Percentiles rank a stretch among this genome's conserved stretches.
phyloP scores from a whole-genome alignment of 1,139 yeast genomes.

The Chernovozyma aurita region DNA sequence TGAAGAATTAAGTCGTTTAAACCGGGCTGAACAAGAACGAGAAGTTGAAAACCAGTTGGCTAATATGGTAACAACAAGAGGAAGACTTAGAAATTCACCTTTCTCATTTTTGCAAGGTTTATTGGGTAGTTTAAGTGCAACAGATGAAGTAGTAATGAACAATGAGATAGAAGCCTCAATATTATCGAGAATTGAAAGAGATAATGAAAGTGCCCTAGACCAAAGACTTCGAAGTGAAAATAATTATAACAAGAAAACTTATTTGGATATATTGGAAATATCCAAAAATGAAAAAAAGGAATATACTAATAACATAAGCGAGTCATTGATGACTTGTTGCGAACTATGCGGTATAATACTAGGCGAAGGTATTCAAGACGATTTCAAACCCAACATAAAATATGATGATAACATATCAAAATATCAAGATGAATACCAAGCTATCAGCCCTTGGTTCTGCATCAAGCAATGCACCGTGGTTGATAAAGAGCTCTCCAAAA shows the following conservation, averaged over 20 bases:
- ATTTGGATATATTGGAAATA: conserved; percentile 25
- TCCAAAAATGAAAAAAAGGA: conserved; percentile 21
- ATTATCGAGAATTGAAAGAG: conserved; percentile 39
- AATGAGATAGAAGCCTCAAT: conserved; percentile 27
- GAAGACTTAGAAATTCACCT: conserved; percentile 4
- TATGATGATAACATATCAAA: conserved; percentile 24
- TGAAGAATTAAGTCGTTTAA: conserved; percentile 2
- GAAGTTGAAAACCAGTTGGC: conserved; percentile 1
- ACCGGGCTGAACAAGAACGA: not conserved
- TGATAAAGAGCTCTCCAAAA: conserved; percentile 60
- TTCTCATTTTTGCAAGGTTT: conserved; percentile 4
- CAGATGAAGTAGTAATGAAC: conserved; percentile 3
- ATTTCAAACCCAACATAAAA: conserved; percentile 32
- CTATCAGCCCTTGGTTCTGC: conserved; percentile 66
- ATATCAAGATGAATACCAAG: conserved; percentile 26
- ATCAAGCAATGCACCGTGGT: conserved; percentile 42
- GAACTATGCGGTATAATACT: conserved; percentile 65
- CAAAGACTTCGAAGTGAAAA: conserved; percentile 29
- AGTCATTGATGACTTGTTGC: conserved; percentile 44
- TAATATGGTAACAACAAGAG: conserved; percentile 3
- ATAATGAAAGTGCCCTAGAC: conserved; percentile 35
- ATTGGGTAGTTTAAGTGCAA: not conserved
- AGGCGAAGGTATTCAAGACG: conserved; percentile 66
- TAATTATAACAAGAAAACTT: conserved; percentile 23
- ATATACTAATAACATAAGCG: conserved; percentile 36